Conservation (phyloP, 495 filamentous ascomycete species). For the Astrothelium subdiscretum region DNA sequence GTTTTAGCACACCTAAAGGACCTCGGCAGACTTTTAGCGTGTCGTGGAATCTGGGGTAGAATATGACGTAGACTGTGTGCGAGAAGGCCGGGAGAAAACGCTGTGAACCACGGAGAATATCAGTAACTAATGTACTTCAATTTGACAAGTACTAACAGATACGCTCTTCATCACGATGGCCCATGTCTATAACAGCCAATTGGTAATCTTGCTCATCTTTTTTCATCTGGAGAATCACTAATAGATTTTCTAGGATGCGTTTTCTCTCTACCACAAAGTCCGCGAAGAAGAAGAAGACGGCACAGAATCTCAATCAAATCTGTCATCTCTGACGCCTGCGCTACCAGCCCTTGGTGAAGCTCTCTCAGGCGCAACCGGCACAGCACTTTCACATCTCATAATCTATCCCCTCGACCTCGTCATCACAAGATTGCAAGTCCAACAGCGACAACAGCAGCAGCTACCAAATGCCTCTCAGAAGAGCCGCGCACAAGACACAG, state of each 20-base stretch:
- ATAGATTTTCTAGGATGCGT: slow-evolving; percentile 25
- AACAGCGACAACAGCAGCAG: slow-evolving; percentile 52
- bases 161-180: too few species aligned
- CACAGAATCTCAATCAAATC: neutral
- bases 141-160: too few species aligned
- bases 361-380: slow-evolving; percentile 64
- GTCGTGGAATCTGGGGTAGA: too few species aligned
- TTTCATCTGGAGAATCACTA: neutral
- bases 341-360: slow-evolving; percentile 88
- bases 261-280: slow-evolving; percentile 25
- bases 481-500: slow-evolving; percentile 26
- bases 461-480: slow-evolving; percentile 18
- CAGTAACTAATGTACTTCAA: too few species aligned
- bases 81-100: too few species aligned
- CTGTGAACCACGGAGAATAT: too few species aligned
- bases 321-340: slow-evolving; percentile 23
- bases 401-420: slow-evolving; percentile 81
- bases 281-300: slow-evolving; percentile 14
- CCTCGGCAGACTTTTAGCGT: too few species aligned
- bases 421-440: slow-evolving; percentile 74
- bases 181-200: slow-evolving; percentile 3
- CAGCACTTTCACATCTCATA: slow-evolving; percentile 60
- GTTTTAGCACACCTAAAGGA: too few species aligned
- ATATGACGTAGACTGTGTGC: too few species aligned
- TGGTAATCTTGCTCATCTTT: neutral